A percentile compares a stretch with the other conserved stretches of the same genome.
These are phyloP conservation scores for Penicillium flavigenum DNA, from an alignment of 495 filamentous ascomycete genomes.

Conservation along the genomic window DNA sequence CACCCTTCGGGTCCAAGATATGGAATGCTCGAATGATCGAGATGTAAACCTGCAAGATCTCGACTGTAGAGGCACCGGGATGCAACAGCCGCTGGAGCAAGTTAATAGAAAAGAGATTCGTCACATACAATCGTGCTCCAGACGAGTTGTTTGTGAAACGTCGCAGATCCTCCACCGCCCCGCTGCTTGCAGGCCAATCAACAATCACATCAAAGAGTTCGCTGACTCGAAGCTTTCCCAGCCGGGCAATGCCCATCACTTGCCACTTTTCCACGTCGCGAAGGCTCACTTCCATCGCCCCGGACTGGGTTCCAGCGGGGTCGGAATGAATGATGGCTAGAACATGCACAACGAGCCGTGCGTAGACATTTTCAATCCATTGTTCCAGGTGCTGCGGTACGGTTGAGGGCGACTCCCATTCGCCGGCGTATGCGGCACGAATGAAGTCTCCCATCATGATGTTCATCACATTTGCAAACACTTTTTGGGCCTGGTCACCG, in stretches of 20 bases:
- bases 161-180: constrained; percentile 81
- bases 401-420: constrained; percentile 58
- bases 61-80: constrained; percentile 81
- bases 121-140: constrained; percentile 60
- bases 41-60: constrained; percentile 89
- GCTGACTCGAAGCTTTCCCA: constrained; percentile 75
- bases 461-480: constrained; percentile 75
- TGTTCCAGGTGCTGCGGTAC: constrained; percentile 58
- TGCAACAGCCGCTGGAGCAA: constrained; percentile 76
- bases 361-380: constrained; percentile 73
- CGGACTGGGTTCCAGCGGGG: constrained; percentile 20
- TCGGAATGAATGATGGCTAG: constrained; percentile 47
- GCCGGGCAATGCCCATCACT: constrained; percentile 70
- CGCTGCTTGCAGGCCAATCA: constrained; percentile 74
- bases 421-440: constrained; percentile 54
- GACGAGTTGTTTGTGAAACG: constrained; percentile 58
- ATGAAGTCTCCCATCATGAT: constrained; percentile 66
- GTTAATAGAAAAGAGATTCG: constrained; percentile 65
- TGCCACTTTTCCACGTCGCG: constrained; percentile 75
- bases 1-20: constrained; percentile 85
- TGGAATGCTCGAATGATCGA: constrained; percentile 88
- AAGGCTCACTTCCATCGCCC: constrained; percentile 48
- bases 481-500: constrained; percentile 69
- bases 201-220: constrained; percentile 89
- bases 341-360: constrained; percentile 64